phyloP scores from a whole-genome alignment of 305 asterid genomes.

The Euphrasia arctica region DNA sequence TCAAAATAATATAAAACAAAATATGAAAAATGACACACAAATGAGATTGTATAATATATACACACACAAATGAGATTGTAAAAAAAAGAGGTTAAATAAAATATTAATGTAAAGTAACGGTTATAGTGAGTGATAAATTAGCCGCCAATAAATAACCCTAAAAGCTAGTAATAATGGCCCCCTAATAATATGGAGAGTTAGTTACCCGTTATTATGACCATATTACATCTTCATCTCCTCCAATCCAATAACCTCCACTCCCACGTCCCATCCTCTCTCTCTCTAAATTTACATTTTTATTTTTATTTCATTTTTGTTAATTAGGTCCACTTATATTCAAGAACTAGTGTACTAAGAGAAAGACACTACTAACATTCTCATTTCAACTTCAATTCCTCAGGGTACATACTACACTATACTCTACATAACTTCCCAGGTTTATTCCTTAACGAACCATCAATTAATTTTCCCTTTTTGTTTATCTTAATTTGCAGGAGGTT shows the following conservation, averaged over 20 bases:
- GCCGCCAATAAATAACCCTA: conserved; percentile 36
- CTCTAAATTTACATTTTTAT: conserved; percentile 11
- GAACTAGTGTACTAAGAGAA: conserved; percentile 19
- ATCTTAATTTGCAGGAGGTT: no score
- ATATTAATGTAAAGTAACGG: conserved; percentile 28
- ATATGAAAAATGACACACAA: not conserved
- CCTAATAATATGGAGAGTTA: conserved; percentile 38
- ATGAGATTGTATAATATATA: no score
- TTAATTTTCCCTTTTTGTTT: no score
- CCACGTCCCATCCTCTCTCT: conserved; percentile 33
- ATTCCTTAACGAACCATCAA: no score
- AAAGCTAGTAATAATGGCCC: conserved; percentile 12
- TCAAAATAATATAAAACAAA: no score
- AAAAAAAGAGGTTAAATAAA: not conserved
- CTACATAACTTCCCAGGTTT: no score
- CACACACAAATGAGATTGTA: not conserved
- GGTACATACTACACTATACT: conserved; percentile 18
- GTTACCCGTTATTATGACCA: conserved; percentile 31
- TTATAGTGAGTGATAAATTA: conserved; percentile 25
- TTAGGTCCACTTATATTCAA: conserved; percentile 35
- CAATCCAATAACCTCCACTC: conserved; percentile 39
- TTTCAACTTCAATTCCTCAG: conserved; percentile 14
- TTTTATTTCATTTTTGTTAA: not conserved
- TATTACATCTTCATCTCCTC: conserved; percentile 18
- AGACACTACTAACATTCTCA: conserved; percentile 20